phyloP scores from a whole-genome alignment of 169 alveolate genomes.

The Babesia gibsoni region DNA sequence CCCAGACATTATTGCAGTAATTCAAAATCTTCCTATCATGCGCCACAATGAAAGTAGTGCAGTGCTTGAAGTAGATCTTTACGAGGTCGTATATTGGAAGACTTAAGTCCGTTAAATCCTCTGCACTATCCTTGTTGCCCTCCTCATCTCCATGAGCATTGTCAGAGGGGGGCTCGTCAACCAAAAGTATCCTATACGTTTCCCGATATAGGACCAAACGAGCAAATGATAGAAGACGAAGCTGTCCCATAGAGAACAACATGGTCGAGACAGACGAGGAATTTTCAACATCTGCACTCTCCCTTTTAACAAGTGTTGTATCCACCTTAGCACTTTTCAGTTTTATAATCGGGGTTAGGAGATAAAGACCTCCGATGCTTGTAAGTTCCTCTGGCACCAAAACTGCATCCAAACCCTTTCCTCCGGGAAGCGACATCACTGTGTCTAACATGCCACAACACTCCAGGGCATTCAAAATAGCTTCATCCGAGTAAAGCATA shows the following conservation, averaged over 20 bases:
- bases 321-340: not conserved
- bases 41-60: conserved; percentile 63
- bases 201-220: conserved; percentile 70
- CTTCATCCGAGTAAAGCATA: conserved; percentile 40
- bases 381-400: conserved; percentile 10
- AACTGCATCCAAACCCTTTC: conserved; percentile 26
- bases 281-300: not conserved
- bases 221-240: conserved; percentile 74
- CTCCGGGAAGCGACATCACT: conserved; percentile 32
- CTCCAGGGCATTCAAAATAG: conserved; percentile 35
- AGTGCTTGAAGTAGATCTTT: conserved; percentile 45
- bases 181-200: conserved; percentile 67
- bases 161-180: conserved; percentile 82
- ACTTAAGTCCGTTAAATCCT: not conserved
- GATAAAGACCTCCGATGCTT: not conserved
- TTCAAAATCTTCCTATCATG: conserved; percentile 54
- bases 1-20: no score
- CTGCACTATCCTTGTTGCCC: not conserved
- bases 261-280: not conserved
- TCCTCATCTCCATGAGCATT: conserved; percentile 9
- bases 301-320: not conserved
- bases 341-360: not conserved
- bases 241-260: conserved; percentile 40
- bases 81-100: conserved; percentile 50
- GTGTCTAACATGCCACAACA: conserved; percentile 43